Percentiles rank a stretch among this genome's conserved stretches.
phyloP scores from a whole-genome alignment of 495 filamentous ascomycete genomes.

The Talaromyces borbonicus region DNA sequence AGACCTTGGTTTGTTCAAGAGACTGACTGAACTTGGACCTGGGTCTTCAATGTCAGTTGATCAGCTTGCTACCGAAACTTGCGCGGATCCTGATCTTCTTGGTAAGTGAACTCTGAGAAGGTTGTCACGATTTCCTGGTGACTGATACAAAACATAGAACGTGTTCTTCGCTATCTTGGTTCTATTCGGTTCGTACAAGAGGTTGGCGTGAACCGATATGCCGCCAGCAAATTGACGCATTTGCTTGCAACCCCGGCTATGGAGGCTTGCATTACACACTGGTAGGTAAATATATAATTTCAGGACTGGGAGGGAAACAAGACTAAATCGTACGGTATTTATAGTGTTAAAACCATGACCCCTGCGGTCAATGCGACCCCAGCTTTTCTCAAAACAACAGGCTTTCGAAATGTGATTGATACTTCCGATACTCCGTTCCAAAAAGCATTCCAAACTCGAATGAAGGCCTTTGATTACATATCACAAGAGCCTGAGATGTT shows the following conservation, averaged over 20 bases:
- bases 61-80: conserved; percentile 20
- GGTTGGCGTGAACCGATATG: conserved; percentile 21
- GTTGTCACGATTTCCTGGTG: background rate
- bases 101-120: conserved; percentile 11
- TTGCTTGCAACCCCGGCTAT: conserved; percentile 11
- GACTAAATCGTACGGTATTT: background rate
- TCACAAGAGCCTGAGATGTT: conserved; percentile 27
- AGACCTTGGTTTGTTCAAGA: conserved; percentile 27
- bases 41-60: conserved; percentile 17
- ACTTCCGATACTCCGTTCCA: conserved; percentile 28
- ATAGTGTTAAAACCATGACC: conserved; percentile 25
- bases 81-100: conserved; percentile 20
- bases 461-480: conserved; percentile 31
- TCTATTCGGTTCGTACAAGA: conserved; percentile 29
- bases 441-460: conserved; percentile 30
- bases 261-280: background rate
- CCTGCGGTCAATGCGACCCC: conserved; percentile 23
- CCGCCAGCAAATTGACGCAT: conserved; percentile 22
- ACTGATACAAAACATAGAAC: conserved; percentile 16
- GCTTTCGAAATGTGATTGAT: conserved; percentile 29
- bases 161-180: conserved; percentile 36
- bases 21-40: conserved; percentile 12
- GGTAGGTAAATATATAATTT: background rate
- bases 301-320: no score
- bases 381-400: conserved; percentile 27